Base-by-base conservation (phyloP, 2,329 filamentous ascomycete genomes). In the Bipolaris zeicola region DNA sequence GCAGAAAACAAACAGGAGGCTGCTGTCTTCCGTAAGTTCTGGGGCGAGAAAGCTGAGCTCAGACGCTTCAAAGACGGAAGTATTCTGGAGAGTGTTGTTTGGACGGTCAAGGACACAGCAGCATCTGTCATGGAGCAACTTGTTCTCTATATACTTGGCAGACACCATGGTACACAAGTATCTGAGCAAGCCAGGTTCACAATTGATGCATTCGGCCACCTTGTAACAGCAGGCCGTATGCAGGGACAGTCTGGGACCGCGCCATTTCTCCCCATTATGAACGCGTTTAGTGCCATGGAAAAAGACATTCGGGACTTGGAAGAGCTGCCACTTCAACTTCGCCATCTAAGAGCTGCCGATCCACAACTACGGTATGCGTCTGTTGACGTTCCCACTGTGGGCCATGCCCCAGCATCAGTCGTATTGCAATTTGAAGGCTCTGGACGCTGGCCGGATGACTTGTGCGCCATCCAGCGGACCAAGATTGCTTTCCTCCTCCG, bases 1-100 rank as follows among this genome's bases (percentile, higher is more conserved):
- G 91, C 92, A 1, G 93, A 98, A 71, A 85, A 95, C 58, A 92
- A 94, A 75, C 87, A 89, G 62, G 91, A 92, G 61, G 89, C 92
- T 22, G 87, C 87, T 8, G 83, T 83, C 31, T 99, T 97, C 75
- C 90, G 91, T 34, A 86, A 88, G 33, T 98, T 99, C 73, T 99
- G 96, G 95, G 95, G 94, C 6, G 89, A 94, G 8, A 96, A 95
- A 73, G 86, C 95, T 1, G 95, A 99, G 75, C 82, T 99, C 43
- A 87, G 95, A 62, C 90, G 95, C 18, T 99, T 99, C 81, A 96
- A 93, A 68, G 92, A 98, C 69, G 95, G 95, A 20, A 94, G 89
- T 66, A 97, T 99, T 63, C 83, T 92, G 7, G 96, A 99, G 76
- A 96, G 91, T 69, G 81, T 98, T 28, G 88, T 96, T 18, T 99